Evolutionary conservation across 257 asterid species (phyloP).

Genomic region (Solanum phureja): DNA sequence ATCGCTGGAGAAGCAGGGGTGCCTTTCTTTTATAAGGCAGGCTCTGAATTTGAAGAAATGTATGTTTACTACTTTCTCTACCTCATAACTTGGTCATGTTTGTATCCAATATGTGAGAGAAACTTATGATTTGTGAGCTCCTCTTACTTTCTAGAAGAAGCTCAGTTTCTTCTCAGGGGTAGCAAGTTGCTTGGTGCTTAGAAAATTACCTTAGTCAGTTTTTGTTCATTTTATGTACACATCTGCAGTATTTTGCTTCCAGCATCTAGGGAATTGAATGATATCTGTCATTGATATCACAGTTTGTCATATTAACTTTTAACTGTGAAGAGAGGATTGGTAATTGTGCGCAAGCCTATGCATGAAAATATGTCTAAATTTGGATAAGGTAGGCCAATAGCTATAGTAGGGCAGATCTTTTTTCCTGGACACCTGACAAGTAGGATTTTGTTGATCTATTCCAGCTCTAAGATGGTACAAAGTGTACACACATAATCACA

Average conservation of each 20-base stretch:
- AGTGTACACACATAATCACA: background rate
- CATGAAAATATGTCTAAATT: background rate
- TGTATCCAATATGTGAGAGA: background rate
- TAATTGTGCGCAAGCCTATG: background rate
- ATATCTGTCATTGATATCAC: background rate
- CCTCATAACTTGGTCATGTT: background rate
- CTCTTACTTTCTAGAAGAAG: background rate
- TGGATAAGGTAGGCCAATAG: background rate
- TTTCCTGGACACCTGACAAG: background rate
- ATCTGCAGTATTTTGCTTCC: background rate
- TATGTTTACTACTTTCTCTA: conserved; percentile 23
- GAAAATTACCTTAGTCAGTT: background rate
- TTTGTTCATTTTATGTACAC: background rate
- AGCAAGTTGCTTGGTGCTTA: background rate
- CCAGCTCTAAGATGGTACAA: background rate
- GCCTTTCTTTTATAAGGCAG: conserved; percentile 94
- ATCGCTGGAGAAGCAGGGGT: conserved; percentile 99
- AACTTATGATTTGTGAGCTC: background rate
- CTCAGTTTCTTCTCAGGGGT: background rate
- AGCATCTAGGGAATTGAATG: background rate
- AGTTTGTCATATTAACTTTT: background rate
- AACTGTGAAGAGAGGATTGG: background rate
- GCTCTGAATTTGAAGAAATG: conserved; percentile 98
- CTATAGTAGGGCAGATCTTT: background rate
- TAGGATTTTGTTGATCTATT: background rate